Evolutionary conservation across 352 stramenopile genomes (phyloP).

Genomic region (Globisporangium orthogonon): DNA sequence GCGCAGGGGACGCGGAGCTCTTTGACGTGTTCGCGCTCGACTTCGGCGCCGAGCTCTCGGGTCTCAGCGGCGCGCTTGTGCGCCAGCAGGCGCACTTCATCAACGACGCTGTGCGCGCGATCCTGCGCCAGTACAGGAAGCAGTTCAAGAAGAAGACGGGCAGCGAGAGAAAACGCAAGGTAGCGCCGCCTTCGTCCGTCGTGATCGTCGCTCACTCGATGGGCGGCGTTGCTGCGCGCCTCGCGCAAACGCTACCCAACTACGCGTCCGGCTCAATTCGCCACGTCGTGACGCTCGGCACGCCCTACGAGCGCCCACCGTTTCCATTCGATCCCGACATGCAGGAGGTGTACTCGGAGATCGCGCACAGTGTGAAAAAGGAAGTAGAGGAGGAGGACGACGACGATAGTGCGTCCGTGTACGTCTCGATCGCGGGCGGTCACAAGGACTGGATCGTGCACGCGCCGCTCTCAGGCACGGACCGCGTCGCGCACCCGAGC

Average conservation of each 20-base stretch:
- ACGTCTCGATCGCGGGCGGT: slow-evolving; percentile 73
- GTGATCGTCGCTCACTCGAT: slow-evolving; percentile 83
- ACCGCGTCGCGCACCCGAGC: slow-evolving; percentile 21
- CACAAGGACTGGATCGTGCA: slow-evolving; percentile 80
- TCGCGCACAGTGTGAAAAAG: slow-evolving; percentile 17
- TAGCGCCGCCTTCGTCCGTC: slow-evolving; percentile 34
- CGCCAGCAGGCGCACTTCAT: slow-evolving; percentile 64
- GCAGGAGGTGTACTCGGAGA: slow-evolving; percentile 50
- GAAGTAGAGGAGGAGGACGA: slow-evolving; percentile 2
- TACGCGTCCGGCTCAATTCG: slow-evolving; percentile 69
- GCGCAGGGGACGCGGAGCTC: slow-evolving; percentile 22
- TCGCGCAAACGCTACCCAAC: slow-evolving; percentile 63
- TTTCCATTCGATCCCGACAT: slow-evolving; percentile 68
- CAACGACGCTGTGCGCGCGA: slow-evolving; percentile 64
- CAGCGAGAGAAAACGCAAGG: slow-evolving; percentile 5
- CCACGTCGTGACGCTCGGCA: slow-evolving; percentile 66
- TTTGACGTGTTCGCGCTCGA: slow-evolving; percentile 83
- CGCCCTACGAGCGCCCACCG: slow-evolving; percentile 43
- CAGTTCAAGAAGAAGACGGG: slow-evolving; percentile 29
- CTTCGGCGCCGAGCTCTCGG: slow-evolving; percentile 69
- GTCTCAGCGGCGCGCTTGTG: slow-evolving; percentile 60
- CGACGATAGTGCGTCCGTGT: slow-evolving; percentile 21
- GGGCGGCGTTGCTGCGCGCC: slow-evolving; percentile 66
- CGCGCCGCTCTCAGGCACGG: slow-evolving; percentile 30
- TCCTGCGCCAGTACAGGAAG: slow-evolving; percentile 70